Evolutionary conservation across 2,329 filamentous ascomycete species (phyloP).

Genomic region (Penicillium sp.): DNA sequence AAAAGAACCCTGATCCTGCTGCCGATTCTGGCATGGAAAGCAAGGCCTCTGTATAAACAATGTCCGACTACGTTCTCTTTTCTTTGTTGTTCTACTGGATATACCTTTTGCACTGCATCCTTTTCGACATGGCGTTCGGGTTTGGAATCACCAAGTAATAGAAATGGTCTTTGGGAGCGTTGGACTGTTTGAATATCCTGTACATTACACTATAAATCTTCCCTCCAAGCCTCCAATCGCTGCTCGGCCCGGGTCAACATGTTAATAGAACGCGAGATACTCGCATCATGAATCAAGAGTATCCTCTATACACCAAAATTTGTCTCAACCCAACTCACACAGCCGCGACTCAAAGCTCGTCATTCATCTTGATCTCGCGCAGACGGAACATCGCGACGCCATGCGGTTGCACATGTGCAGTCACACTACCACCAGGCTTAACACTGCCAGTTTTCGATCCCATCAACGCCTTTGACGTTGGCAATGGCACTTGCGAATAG

Average conservation of each 20-base stretch:
- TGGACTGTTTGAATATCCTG: neutral
- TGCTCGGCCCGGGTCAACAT: neutral
- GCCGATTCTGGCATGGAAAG: neutral
- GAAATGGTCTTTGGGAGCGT: slow-evolving; percentile 1
- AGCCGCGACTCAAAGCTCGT: slow-evolving; percentile 43
- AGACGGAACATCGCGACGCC: slow-evolving; percentile 55
- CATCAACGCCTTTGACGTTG: slow-evolving; percentile 39
- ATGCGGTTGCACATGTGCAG: slow-evolving; percentile 50
- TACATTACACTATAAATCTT: slow-evolving; percentile 13
- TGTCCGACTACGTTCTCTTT: neutral
- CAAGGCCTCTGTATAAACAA: neutral
- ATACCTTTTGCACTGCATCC: slow-evolving; percentile 3
- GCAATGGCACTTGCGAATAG: slow-evolving; percentile 47
- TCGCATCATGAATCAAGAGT: neutral
- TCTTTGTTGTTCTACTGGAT: neutral
- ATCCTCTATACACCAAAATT: neutral
- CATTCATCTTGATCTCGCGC: slow-evolving; percentile 43
- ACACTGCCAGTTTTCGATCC: slow-evolving; percentile 51
- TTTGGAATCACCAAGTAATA: slow-evolving; percentile 3
- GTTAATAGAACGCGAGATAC: neutral
- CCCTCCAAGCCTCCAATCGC: slow-evolving; percentile 11
- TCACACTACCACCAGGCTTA: slow-evolving; percentile 45
- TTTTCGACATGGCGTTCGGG: slow-evolving; percentile 11
- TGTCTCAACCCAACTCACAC: neutral
- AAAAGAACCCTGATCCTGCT: slow-evolving; percentile 5